Evolutionary conservation across 306 rosid genomes (phyloP), one percentile per base, ranked within the genome.

Genomic region (Malus fusca): DNA sequence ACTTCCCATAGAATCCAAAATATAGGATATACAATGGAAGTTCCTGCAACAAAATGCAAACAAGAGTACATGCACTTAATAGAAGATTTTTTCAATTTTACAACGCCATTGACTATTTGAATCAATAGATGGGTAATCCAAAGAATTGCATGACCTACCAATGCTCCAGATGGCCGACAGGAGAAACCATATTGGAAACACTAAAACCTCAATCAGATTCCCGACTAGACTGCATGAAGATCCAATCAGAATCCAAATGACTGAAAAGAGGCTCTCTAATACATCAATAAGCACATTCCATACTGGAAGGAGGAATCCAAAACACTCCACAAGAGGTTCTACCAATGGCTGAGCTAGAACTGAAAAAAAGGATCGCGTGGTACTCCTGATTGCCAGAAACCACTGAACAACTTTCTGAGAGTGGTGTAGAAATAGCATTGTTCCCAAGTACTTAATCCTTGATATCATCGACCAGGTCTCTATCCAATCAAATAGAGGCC

Each of bases 381-480:
- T 79, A 66, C 87, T 87, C 65, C 89, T 66, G 46, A 84, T 74
- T 59, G 91, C 82, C 75, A 95, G 89, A 85, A 83, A 89, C 97
- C 97, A 95, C 71, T 84, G 78, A 80, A 92, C 66, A 81, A 88
- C 97, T 82, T 92, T 95, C 81, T 92, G 90, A 79, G 88, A 81
- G 84, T 95, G 84, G 78, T 95, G 98, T 61, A 95, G 85, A 84
- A 95, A 95, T 76, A 95, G 81, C 97, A 95, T 92, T 66, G 98
- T 95, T 86, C 98, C 98, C 76, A 95, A 84, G 84, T 92, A 95
- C 74, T 88, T 92, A 74, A 95, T 87, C 90, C 98, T 84, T 62
- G 98, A 86, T 80, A 95, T 86, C 98, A 95, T 95, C 75, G 91
- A 96, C 98, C 97, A 90, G 78, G 88, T 87, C 82, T 95, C 98